Evolutionary conservation across 345 rosid species (phyloP).

Genomic region (Limnanthes douglasii): DNA sequence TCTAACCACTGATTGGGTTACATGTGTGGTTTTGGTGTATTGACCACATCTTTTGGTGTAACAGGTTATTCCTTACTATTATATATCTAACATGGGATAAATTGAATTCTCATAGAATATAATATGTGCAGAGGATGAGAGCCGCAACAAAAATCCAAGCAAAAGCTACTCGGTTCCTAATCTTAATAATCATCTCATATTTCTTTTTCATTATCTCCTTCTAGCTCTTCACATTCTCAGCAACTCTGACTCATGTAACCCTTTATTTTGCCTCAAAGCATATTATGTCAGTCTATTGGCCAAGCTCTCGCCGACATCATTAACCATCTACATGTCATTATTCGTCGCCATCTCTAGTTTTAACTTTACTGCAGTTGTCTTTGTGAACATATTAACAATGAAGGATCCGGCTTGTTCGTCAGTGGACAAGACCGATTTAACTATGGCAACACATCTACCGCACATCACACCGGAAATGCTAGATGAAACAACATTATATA

Average conservation of each 20-base stretch:
- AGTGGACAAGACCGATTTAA: constrained; percentile 50
- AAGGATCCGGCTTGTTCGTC: constrained; percentile 75
- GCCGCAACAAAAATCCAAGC: constrained; percentile 97
- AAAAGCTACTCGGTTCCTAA: constrained; percentile 75
- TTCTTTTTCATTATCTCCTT: constrained; percentile 56
- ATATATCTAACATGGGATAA: constrained; percentile 54
- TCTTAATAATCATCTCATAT: constrained; percentile 56
- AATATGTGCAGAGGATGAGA: constrained; percentile 75
- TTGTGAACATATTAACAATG: constrained; percentile 80
- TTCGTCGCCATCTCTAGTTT: constrained; percentile 19
- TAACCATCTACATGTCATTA: constrained; percentile 12
- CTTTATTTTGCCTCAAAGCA: constrained; percentile 74
- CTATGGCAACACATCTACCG: constrained; percentile 82
- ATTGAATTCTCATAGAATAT: constrained; percentile 78
- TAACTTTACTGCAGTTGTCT: constrained; percentile 68
- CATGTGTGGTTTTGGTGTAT: no score
- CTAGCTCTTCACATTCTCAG: constrained; percentile 76
- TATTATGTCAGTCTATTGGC: constrained; percentile 61
- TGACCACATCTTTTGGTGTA: no score
- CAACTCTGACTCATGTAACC: constrained; percentile 47
- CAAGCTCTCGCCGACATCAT: constrained; percentile 37
- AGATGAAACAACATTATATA: no score
- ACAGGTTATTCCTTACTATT: no score
- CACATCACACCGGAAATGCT: constrained; percentile 90
- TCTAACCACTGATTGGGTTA: no score